Conservation (phyloP, 106 monocot genomes). For the Dendrobium catenatum region DNA sequence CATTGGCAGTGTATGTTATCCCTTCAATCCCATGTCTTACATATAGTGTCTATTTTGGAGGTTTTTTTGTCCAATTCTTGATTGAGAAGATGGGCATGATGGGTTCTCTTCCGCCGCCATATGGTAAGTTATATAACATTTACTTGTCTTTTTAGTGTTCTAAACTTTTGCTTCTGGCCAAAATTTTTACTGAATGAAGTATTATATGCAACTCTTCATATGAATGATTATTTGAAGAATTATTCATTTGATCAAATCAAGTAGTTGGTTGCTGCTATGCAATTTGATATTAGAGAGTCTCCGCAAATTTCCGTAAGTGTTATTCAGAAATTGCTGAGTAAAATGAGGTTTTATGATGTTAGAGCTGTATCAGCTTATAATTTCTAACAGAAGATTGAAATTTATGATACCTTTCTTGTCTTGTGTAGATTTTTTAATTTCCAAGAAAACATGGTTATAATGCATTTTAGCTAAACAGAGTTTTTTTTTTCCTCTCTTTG, state of each 20-base stretch:
- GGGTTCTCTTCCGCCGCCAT: constrained; percentile 92
- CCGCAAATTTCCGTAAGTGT: background rate
- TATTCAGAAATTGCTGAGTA: background rate
- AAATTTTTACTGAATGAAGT: background rate
- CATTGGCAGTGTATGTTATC: constrained; percentile 64
- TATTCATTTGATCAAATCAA: background rate
- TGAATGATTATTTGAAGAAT: background rate
- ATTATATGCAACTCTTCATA: background rate
- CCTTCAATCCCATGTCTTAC: constrained; percentile 54
- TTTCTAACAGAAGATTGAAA: background rate
- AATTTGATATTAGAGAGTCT: background rate
- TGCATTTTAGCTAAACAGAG: background rate
- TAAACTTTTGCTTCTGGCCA: background rate
- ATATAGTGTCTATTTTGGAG: constrained; percentile 81
- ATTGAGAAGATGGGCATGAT: constrained; percentile 99
- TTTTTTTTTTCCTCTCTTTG: background rate
- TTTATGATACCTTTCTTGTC: background rate
- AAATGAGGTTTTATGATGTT: background rate
- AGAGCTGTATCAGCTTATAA: background rate
- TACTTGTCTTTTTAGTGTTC: background rate
- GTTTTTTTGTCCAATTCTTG: constrained; percentile 76
- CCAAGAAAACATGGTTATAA: background rate
- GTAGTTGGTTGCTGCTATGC: background rate
- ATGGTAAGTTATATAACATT: constrained; percentile 46
- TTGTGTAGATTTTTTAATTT: background rate